Percentiles rank a stretch among this genome's conserved stretches.
Evolutionary conservation across 805 yeast genomes (phyloP).

Genomic region (Wickerhamiella slavikovae): DNA sequence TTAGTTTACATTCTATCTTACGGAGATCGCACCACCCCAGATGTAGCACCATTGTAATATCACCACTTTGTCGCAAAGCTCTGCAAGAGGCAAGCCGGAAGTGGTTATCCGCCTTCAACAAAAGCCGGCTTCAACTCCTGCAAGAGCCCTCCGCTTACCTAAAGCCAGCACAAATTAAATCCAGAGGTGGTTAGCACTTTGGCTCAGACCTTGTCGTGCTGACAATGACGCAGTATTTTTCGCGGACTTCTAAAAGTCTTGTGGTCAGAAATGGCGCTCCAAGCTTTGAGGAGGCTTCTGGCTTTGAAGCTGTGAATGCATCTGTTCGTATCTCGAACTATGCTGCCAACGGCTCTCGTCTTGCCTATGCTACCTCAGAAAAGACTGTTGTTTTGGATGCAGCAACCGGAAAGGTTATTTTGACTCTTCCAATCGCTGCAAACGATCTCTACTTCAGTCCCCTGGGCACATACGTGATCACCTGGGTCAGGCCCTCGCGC

Average conservation of each 20-base stretch:
- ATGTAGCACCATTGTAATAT: no score
- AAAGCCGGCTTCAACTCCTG: no score
- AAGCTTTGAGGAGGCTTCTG: slow-evolving; percentile 14
- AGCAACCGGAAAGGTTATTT: slow-evolving; percentile 26
- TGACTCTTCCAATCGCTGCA: slow-evolving; percentile 35
- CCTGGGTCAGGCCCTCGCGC: slow-evolving; percentile 78
- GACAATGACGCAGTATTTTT: slow-evolving; percentile 15
- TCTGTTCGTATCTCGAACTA: slow-evolving; percentile 48
- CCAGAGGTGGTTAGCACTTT: no score
- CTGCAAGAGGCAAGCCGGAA: no score
- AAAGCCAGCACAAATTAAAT: no score
- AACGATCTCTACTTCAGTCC: slow-evolving; percentile 83
- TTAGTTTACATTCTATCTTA: no score
- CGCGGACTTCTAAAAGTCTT: slow-evolving; percentile 13
- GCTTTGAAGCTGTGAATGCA: slow-evolving; percentile 14
- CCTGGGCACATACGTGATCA: slow-evolving; percentile 53
- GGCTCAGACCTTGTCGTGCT: no score
- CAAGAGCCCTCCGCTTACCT: no score
- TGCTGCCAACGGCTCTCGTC: slow-evolving; percentile 43
- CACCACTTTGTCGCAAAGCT: no score
- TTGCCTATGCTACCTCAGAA: slow-evolving; percentile 54
- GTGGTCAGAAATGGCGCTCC: slow-evolving; percentile 13
- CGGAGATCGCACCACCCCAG: no score
- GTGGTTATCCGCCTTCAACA: no score
- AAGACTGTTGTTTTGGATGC: slow-evolving; percentile 38